Evolutionary conservation across 2,329 filamentous ascomycete genomes (phyloP), one percentile per base, ranked within the genome.

Genomic region (Metarhizium brunneum): DNA sequence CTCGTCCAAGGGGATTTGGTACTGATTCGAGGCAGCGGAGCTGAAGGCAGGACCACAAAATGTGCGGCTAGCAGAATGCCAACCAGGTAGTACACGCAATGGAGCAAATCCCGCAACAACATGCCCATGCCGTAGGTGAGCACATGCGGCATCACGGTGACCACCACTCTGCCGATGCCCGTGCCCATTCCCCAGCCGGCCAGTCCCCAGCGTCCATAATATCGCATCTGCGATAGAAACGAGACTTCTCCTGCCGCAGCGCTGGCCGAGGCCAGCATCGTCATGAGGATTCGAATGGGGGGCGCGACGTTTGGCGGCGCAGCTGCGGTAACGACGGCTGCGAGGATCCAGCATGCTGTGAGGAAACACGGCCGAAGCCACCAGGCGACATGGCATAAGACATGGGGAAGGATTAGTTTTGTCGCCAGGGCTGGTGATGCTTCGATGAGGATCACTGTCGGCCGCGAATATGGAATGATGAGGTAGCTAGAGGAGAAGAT

Each of bases 181-280:
- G 65, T 64, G 1, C 69, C 69, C 1, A 68, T 57, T 47, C 68
- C 70, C 70, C 70, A 72, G 35, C 70, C 70, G 2, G 62, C 63
- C 18, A 72, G 58, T 0, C 64, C 68, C n/a, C 59, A 54, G 48
- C 60, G 60, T 18, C 68, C 66, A 42, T 70, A 67, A 11, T 64
- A 61, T 0, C 65, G 62, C 13, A 66, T 52, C 62, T 64, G 62
- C 14, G 65, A 65, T n/a, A 71, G 49, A 52, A 66, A 68, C 2
- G 64, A 66, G 2, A 72, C 57, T 16, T 72, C 69, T 52, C 63
- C 68, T 5, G 62, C 63, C 3, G 69, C 65, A 2, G 69, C 58
- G 1, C 61, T 59, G 0, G 59, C 57, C 2, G 70, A 66, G 1
- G 66, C 69, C 10, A 71, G 55, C 2, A 63, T 47, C 1, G 67